phyloP scores from a whole-genome alignment of 306 rosid species.

The Acmispon strigosus region DNA sequence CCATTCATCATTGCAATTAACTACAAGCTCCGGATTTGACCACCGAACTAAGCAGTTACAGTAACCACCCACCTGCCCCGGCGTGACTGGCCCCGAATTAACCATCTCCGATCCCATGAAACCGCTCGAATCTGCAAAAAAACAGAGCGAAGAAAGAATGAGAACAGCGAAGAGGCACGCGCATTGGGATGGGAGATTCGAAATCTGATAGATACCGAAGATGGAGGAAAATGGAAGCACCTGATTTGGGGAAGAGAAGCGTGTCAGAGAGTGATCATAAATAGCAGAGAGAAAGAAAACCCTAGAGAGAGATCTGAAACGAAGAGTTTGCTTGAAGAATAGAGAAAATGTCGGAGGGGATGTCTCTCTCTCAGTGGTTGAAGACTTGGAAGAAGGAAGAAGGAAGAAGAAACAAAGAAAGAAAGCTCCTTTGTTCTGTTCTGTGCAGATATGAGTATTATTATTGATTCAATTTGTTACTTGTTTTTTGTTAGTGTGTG shows the following conservation, averaged over 20 bases:
- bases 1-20: background rate
- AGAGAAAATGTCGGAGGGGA: slow-evolving; percentile 72
- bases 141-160: background rate
- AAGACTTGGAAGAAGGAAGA: background rate
- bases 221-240: slow-evolving; percentile 22
- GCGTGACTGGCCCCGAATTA: slow-evolving; percentile 60
- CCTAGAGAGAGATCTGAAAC: slow-evolving; percentile 33
- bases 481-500: too few relatives aligned
- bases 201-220: slow-evolving; percentile 23
- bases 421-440: too few relatives aligned
- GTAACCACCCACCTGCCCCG: slow-evolving; percentile 61
- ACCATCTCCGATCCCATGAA: slow-evolving; percentile 48
- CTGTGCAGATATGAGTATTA: background rate
- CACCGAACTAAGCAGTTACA: background rate
- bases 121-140: slow-evolving; percentile 38
- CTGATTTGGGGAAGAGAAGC: slow-evolving; percentile 12
- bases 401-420: too few relatives aligned
- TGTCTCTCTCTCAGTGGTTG: slow-evolving; percentile 53
- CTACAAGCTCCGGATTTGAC: background rate
- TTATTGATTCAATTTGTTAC: too few relatives aligned
- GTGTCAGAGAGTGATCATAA: slow-evolving; percentile 37
- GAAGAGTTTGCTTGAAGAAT: slow-evolving; percentile 70
- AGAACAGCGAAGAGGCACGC: background rate
- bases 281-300: slow-evolving; percentile 36
- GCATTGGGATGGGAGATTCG: slow-evolving; percentile 4